These are phyloP conservation scores for Acanthochlamys bracteata DNA, from an alignment of 106 monocot genomes.

Conservation along the genomic window DNA sequence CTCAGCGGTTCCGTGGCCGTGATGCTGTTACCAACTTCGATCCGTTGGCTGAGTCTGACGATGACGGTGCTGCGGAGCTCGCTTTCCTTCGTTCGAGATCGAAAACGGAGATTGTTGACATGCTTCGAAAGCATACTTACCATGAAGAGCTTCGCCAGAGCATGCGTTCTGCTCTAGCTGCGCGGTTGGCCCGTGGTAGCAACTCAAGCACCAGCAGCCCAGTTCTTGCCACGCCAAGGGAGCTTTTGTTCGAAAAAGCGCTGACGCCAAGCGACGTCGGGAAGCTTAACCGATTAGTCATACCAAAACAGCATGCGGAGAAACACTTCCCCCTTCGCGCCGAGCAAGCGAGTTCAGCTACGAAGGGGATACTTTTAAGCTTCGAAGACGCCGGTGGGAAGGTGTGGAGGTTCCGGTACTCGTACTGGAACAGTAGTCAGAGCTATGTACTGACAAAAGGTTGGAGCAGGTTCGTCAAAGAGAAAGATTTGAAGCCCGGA, in stretches of 20 bases:
- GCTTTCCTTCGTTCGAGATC: constrained; percentile 51
- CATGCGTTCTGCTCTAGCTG: constrained; percentile 4
- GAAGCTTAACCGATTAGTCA: constrained; percentile 75
- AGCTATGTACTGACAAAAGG: constrained; percentile 92
- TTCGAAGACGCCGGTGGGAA: constrained; percentile 66
- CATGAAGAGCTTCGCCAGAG: constrained; percentile 56
- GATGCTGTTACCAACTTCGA: constrained; percentile 83
- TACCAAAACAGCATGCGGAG: constrained; percentile 92
- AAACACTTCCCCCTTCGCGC: constrained; percentile 52
- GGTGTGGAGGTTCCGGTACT: constrained; percentile 78
- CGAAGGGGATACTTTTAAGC: constrained; percentile 37
- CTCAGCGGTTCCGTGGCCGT: constrained; percentile 74
- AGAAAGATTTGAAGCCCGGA: constrained; percentile 55
- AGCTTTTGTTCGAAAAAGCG: constrained; percentile 58
- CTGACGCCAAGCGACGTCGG: constrained; percentile 87
- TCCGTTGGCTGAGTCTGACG: constrained; percentile 27
- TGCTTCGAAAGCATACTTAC: constrained; percentile 91
- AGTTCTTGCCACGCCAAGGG: constrained; percentile 4
- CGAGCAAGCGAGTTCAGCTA: constrained; percentile 1
- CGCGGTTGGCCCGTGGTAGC: not conserved
- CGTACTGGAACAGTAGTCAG: constrained; percentile 97
- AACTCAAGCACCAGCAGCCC: not conserved
- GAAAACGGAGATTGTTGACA: constrained; percentile 84
- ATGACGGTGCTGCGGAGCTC: constrained; percentile 32
- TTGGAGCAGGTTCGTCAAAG: constrained; percentile 91